Percentiles rank a stretch among this genome's conserved stretches.
These are phyloP conservation scores for Penicillium thymicola DNA, from an alignment of 2,329 filamentous ascomycete genomes.

Conservation along the genomic window DNA sequence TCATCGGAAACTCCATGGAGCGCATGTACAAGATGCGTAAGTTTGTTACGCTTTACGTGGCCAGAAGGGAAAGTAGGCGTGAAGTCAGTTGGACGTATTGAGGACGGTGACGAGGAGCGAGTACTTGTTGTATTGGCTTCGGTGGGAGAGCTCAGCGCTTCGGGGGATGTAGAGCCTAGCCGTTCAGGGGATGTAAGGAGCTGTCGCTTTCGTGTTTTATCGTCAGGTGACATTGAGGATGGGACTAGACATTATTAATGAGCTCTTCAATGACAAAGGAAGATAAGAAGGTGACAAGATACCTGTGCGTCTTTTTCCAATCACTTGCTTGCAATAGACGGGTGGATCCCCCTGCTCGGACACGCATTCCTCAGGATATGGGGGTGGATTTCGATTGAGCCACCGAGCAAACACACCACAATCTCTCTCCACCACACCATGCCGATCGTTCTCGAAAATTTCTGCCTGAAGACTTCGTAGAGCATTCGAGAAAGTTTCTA, in stretches of 20 bases:
- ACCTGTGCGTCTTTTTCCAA: conserved; percentile 21
- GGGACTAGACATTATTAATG: conserved; percentile 14
- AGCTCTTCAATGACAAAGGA: conserved; percentile 3
- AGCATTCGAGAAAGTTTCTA: conserved; percentile 13
- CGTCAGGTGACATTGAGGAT: conserved; percentile 4
- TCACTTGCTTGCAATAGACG: not conserved
- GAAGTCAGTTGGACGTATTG: conserved; percentile 18
- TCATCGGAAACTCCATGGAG: conserved; percentile 17
- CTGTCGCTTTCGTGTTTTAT: conserved; percentile 12
- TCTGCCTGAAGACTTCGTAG: conserved; percentile 12
- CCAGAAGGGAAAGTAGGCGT: conserved; percentile 11
- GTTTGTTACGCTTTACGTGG: conserved; percentile 6
- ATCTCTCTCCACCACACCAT: too few species aligned
- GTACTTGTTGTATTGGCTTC: conserved; percentile 21
- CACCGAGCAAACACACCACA: conserved; percentile 9
- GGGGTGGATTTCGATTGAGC: conserved; percentile 13
- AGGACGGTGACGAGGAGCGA: conserved; percentile 8
- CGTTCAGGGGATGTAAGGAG: conserved; percentile 15
- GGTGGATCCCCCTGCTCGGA: not conserved
- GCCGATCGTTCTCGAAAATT: not conserved
- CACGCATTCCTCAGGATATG: conserved; percentile 12
- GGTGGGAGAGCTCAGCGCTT: conserved; percentile 13
- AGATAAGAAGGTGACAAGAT: conserved; percentile 8
- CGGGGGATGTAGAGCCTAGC: too few species aligned
- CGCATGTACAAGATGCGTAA: conserved; percentile 13